Percentiles rank a stretch among this genome's conserved stretches.
Evolutionary conservation across 1,284 basidiomycete genomes (phyloP).

Genomic region (Heterobasidion parviporum): DNA sequence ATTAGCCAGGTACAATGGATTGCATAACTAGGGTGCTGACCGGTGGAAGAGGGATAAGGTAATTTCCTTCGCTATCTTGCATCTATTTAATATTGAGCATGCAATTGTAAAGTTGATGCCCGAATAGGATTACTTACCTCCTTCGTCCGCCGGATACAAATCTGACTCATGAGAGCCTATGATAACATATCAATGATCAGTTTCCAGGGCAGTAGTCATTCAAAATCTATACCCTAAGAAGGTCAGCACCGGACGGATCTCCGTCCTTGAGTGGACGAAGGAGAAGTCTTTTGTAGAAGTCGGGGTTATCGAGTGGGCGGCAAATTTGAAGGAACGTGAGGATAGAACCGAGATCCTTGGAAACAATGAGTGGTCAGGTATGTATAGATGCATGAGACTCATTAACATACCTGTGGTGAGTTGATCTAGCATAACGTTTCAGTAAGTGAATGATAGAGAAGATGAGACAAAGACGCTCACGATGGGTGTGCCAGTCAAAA

Average conservation of each 20-base stretch:
- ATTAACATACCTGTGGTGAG: conserved; percentile 46
- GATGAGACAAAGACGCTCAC: conserved; percentile 31
- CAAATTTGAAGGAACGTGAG: conserved; percentile 78
- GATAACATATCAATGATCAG: background rate
- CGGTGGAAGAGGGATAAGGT: conserved; percentile 68
- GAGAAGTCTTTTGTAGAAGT: conserved; percentile 72
- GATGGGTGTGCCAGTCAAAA: conserved; percentile 81
- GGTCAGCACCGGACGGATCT: conserved; percentile 53
- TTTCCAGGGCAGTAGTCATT: background rate
- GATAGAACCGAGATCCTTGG: conserved; percentile 77
- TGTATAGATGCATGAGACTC: background rate
- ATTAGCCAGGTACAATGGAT: background rate
- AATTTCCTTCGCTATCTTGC: conserved; percentile 70
- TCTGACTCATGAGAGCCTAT: conserved; percentile 76
- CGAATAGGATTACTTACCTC: conserved; percentile 36
- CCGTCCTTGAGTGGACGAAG: conserved; percentile 67
- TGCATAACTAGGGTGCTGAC: conserved; percentile 29
- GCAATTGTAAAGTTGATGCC: conserved; percentile 6
- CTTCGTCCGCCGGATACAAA: conserved; percentile 82
- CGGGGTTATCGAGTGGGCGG: conserved; percentile 70
- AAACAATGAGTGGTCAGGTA: background rate
- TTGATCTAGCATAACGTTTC: conserved; percentile 51
- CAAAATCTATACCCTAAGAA: conserved; percentile 50
- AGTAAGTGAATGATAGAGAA: conserved; percentile 2
- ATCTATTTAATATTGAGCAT: conserved; percentile 38